phyloP scores from a whole-genome alignment of 1,284 basidiomycete genomes.

The Fistulinella cinereoalba region DNA sequence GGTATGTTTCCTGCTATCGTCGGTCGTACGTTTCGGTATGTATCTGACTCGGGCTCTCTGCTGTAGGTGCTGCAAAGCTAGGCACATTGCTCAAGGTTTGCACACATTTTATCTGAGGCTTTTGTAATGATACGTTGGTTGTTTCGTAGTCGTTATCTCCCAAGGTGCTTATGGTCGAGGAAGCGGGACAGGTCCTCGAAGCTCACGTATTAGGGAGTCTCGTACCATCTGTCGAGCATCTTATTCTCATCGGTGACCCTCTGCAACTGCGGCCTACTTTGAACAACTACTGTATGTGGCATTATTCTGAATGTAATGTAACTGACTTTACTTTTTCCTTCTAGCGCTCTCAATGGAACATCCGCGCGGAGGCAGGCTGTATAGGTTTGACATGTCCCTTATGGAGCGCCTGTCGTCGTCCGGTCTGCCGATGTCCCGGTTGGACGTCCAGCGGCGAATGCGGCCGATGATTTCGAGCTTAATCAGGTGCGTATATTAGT shows the following conservation, averaged over 20 bases:
- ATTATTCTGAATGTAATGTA: too few relatives aligned
- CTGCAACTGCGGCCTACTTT: slow-evolving; percentile 66
- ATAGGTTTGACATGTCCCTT: slow-evolving; percentile 59
- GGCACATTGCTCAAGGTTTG: slow-evolving; percentile 53
- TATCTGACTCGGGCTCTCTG: neutral
- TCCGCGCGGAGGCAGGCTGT: slow-evolving; percentile 43
- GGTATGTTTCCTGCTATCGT: too few relatives aligned
- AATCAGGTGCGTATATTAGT: slow-evolving; percentile 41
- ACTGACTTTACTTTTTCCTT: slow-evolving; percentile 6
- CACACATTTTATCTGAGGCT: neutral
- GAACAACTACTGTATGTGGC: slow-evolving; percentile 59
- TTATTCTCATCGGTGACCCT: slow-evolving; percentile 71
- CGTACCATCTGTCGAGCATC: slow-evolving; percentile 58
- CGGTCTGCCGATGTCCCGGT: slow-evolving; percentile 54
- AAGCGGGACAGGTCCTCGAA: slow-evolving; percentile 77
- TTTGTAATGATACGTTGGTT: slow-evolving; percentile 2
- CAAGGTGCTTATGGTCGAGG: slow-evolving; percentile 59
- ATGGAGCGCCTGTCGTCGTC: slow-evolving; percentile 57
- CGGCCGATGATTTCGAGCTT: slow-evolving; percentile 51
- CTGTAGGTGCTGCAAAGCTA: slow-evolving; percentile 62
- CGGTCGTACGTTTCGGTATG: too few relatives aligned
- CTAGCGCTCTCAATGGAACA: slow-evolving; percentile 56
- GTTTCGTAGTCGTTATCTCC: slow-evolving; percentile 48
- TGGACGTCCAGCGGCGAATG: slow-evolving; percentile 63
- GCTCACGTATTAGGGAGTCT: slow-evolving; percentile 64